Conservation (phyloP, 192 early-diverging fungal genomes). For the Backusella circina region DNA sequence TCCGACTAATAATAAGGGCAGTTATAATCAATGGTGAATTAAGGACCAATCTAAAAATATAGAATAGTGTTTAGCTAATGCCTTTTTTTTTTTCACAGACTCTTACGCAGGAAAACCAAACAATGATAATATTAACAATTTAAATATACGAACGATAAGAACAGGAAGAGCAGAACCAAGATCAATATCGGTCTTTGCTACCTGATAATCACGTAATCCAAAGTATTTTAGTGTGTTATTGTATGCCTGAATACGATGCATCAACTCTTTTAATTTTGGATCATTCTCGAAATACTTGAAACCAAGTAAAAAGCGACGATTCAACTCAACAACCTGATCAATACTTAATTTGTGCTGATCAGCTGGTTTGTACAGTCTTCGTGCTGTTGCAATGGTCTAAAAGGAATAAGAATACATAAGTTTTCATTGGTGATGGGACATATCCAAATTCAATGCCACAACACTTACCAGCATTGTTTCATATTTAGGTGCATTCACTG, state of each 20-base stretch:
- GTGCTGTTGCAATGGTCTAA: slow-evolving; percentile 81
- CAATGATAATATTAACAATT: slow-evolving; percentile 69
- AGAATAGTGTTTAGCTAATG: background rate
- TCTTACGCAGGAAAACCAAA: slow-evolving; percentile 81
- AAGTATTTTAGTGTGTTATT: slow-evolving; percentile 85
- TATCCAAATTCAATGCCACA: too few species aligned
- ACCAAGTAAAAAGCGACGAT: slow-evolving; percentile 82
- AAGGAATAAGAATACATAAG: too few species aligned
- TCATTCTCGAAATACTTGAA: slow-evolving; percentile 79
- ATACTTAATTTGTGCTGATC: slow-evolving; percentile 74
- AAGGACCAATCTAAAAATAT: slow-evolving; percentile 39
- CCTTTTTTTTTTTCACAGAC: background rate
- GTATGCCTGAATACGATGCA: slow-evolving; percentile 71
- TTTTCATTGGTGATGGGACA: too few species aligned
- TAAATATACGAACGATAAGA: slow-evolving; percentile 61
- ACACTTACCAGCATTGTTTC: slow-evolving; percentile 81
- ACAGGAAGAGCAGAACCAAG: slow-evolving; percentile 61
- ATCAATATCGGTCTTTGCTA: slow-evolving; percentile 70
- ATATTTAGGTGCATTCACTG: slow-evolving; percentile 90
- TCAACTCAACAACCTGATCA: slow-evolving; percentile 83
- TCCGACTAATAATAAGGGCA: slow-evolving; percentile 19
- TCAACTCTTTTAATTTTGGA: slow-evolving; percentile 70
- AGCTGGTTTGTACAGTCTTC: slow-evolving; percentile 84
- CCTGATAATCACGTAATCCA: slow-evolving; percentile 94
- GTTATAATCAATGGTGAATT: slow-evolving; percentile 30